Evolutionary conservation across 225 moss, liverwort and hornwort species (phyloP).

Genomic region (Sphagnum tenellum): DNA sequence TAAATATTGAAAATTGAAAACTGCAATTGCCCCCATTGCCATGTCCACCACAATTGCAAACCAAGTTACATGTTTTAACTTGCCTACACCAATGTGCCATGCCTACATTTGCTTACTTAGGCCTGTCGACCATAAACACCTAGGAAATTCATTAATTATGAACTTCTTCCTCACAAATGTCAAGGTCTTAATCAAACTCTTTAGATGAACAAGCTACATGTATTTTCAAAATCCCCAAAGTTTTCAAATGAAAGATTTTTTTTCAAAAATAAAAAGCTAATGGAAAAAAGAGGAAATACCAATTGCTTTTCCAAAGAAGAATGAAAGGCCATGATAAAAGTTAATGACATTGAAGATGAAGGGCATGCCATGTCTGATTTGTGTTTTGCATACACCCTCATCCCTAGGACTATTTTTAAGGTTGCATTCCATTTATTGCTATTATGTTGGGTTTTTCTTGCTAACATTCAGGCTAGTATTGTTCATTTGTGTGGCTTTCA

Average conservation of each 20-base stretch:
- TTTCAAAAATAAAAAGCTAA: too few species aligned
- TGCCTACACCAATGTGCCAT: constrained; percentile 61
- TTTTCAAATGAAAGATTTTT: too few species aligned
- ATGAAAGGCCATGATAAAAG: constrained; percentile 87
- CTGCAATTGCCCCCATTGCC: too few species aligned
- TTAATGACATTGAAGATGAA: constrained; percentile 76
- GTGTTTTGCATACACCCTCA: constrained; percentile 42
- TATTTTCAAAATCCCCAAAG: too few species aligned
- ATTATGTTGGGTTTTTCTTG: too few species aligned
- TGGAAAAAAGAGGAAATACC: constrained; percentile 24
- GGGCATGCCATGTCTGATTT: constrained; percentile 74
- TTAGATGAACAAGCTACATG: too few species aligned
- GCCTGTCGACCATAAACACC: constrained; percentile 19
- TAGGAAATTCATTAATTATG: too few species aligned
- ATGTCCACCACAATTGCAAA: constrained; percentile 68
- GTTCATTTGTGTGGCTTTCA: too few species aligned
- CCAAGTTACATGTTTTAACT: constrained; percentile 51
- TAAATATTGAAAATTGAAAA: too few species aligned
- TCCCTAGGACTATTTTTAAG: not conserved
- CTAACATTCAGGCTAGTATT: too few species aligned
- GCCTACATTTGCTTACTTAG: constrained; percentile 80
- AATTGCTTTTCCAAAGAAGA: constrained; percentile 81
- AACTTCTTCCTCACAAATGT: too few species aligned
- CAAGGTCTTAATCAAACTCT: too few species aligned
- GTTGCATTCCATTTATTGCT: not conserved